Percentiles rank a stretch among this genome's conserved stretches.
Conservation (phyloP, 176 grass and related monocot genomes). For the Triticum turgidum region DNA sequence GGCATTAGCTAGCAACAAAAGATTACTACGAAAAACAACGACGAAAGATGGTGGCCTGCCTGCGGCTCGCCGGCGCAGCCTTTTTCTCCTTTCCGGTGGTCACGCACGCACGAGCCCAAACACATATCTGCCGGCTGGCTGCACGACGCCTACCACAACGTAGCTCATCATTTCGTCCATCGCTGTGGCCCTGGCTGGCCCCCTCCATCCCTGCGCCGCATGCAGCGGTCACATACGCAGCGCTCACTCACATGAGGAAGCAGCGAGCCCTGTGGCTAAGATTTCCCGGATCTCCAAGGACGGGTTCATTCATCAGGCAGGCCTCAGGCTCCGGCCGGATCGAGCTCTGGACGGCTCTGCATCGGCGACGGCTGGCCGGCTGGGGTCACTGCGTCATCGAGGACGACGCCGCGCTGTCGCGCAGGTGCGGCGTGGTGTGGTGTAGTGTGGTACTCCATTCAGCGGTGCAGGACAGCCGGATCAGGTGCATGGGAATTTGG, state of each 20-base stretch:
- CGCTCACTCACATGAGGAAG: too few relatives aligned
- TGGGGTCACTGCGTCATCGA: not conserved
- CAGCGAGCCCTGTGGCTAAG: constrained; percentile 12
- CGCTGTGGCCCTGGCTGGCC: not conserved
- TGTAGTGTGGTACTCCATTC: too few relatives aligned
- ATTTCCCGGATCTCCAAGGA: constrained; percentile 48
- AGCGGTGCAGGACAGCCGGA: not conserved
- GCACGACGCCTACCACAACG: not conserved
- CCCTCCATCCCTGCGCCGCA: not conserved
- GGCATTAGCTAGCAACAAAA: constrained; percentile 13
- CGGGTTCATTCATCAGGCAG: constrained; percentile 13
- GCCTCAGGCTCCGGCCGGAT: not conserved
- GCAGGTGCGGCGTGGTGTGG: not conserved
- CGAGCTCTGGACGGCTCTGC: constrained; percentile 13
- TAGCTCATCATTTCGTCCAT: constrained; percentile 33
- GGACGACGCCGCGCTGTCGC: constrained; percentile 10
- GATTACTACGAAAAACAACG: not conserved
- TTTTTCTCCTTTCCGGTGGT: constrained; percentile 9
- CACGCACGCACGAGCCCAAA: not conserved
- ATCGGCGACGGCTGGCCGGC: not conserved
- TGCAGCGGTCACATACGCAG: constrained; percentile 29
- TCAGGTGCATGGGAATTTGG: not conserved
- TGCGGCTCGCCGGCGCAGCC: constrained; percentile 16
- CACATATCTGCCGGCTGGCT: constrained; percentile 16
- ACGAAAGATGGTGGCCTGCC: not conserved